phyloP scores from a whole-genome alignment of 768 basidiomycete species.

The Pleurotus tuoliensis region DNA sequence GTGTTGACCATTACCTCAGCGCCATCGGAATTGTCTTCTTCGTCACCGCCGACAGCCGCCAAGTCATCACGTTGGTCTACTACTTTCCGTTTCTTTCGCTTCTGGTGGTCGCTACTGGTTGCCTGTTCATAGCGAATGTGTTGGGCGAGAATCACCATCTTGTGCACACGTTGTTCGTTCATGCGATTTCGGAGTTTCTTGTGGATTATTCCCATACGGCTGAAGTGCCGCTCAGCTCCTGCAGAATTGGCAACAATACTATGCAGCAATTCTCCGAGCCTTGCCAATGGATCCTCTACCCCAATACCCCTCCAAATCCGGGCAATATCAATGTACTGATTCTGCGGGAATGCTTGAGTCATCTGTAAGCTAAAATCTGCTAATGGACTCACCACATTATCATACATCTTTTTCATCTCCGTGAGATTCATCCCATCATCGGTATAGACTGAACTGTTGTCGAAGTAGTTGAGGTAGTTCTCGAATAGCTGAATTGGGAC shows the following conservation, averaged over 20 bases:
- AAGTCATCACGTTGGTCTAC: too few species aligned
- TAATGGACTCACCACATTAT: slow-evolving; percentile 8
- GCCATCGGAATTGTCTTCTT: too few species aligned
- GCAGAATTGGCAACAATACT: slow-evolving; percentile 24
- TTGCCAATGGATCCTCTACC: slow-evolving; percentile 10
- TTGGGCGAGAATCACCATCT: slow-evolving; percentile 10
- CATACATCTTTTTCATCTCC: slow-evolving; percentile 1
- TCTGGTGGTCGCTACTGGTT: too few species aligned
- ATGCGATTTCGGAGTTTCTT: slow-evolving; percentile 21
- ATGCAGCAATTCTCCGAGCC: slow-evolving; percentile 21
- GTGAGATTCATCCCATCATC: slow-evolving; percentile 9
- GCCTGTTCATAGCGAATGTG: background rate
- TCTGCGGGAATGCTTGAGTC: background rate
- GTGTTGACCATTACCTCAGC: too few species aligned
- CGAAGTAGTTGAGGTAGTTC: slow-evolving; percentile 6
- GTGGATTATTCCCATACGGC: slow-evolving; percentile 21
- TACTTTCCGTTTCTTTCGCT: too few species aligned
- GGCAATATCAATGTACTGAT: slow-evolving; percentile 6
- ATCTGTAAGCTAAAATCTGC: background rate
- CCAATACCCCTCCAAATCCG: slow-evolving; percentile 1
- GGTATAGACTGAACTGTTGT: slow-evolving; percentile 5
- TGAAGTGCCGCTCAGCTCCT: slow-evolving; percentile 23
- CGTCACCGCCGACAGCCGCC: too few species aligned
- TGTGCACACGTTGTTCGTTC: slow-evolving; percentile 14
- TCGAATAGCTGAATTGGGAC: slow-evolving; percentile 10